Base-by-base conservation (phyloP, 306 rosid genomes). In the Ammopiptanthus mongolicus region DNA sequence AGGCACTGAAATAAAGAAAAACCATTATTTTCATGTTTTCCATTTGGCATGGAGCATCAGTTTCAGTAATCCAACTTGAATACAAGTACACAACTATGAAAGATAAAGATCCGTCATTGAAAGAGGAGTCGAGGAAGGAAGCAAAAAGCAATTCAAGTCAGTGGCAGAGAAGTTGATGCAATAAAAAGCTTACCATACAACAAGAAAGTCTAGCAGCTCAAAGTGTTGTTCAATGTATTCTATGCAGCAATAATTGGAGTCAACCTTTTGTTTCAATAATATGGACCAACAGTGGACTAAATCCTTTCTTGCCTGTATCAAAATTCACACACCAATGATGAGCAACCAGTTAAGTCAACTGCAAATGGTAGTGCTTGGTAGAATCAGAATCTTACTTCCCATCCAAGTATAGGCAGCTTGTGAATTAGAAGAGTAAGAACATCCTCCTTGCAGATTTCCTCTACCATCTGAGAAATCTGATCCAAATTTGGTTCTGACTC, bases 291-390 rank as follows among this genome's bases (percentile, higher is more conserved):
- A 92, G 58, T 86, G 83, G 37, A 86, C 92, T 73, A 95, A 87
- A 86, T 90, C 97, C 88, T 95, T 95, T 83, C 99, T 92, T 42
- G 96, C 96, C 99, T 92, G 87, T 42, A 84, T 47, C 55, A 70
- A 77, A 86, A 60, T 78, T 84, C 73, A 75, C 51, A 56, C 55
- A 85, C 69, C 82, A 78, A 84, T 48, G 6, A 66, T 50, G 46
- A 83, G 82, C 63, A 77, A 75, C 42, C 61, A 64, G 76, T 37
- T 48, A 69, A 66, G 72, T 60, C 41, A 77, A 65, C 73, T 47
- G 62, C 61, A 46, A 44, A 58, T 22, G 59, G 34, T 2, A 42
- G 75, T 21, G 56, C 55, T 23, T 31, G 62, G 70, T 63, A 65
- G 42, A 67, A 33, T 71, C 47, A 62, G 73, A 66, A 68, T 88